Evolutionary conservation across 345 rosid genomes (phyloP), one percentile per base, ranked within the genome.

Genomic region (Eutrema heterophyllum): DNA sequence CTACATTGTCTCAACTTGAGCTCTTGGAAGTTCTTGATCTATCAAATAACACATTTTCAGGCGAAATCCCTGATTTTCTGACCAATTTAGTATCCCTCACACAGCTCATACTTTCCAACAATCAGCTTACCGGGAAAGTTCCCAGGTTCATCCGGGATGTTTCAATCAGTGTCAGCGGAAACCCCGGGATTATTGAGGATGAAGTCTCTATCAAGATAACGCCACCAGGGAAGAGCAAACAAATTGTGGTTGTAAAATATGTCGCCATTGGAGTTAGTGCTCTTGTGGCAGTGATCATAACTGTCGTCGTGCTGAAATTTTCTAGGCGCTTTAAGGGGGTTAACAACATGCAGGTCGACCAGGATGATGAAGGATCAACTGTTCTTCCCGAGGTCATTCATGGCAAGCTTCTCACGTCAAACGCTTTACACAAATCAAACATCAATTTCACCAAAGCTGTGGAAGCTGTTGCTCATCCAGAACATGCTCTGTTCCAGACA

Each of bases 1-100:
- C 0, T 11, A 24, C 79, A 13, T 62, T 94, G 36, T 53, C 78
- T 43, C 33, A 2, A 8, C 84, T 91, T 45, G 26, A 0, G 0
- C 68, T n/a, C 10, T 75, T 93, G 69, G 96, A 93, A 81, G 68
- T 89, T 73, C 79, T 91, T 83, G 94, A 94, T 72, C 91, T 91
- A 50, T 91, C 97, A 5, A 76, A 85, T 75, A 84, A 94, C 75
- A 68, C 15, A 0, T 77, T 94, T 53, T 81, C 86, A 0, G 93
- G 93, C 27, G 56, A 52, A 5, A 76, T 91, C 72, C 96, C 97
- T 0, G 9, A 3, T 9, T 44, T 0, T 40, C 67, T 88, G 16
- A 5, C 16, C 30, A 0, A 0, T 1, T 55, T 89, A 81, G 0
- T 2, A 5, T 68, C 95, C 21, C 74, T 94, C 40, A 83, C 81